Conservation (phyloP, 371 early-diverging fungal genomes). For the Mucor plumbeus region DNA sequence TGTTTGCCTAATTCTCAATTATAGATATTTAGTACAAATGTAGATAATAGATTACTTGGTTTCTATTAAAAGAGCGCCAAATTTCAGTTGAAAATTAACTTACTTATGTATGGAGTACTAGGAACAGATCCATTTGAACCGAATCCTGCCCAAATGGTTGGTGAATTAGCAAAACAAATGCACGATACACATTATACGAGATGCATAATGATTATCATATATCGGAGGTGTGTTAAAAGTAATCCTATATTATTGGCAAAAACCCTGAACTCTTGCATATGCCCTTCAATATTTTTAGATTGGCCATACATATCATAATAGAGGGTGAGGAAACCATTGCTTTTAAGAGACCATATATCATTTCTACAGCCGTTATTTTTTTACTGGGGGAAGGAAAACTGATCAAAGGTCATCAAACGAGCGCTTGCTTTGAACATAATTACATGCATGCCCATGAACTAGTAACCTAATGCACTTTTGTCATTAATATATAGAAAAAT, state of each 20-base stretch:
- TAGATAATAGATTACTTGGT: background rate
- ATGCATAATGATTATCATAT: background rate
- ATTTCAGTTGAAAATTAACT: too few species aligned
- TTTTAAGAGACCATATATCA: too few species aligned
- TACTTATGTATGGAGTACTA: background rate
- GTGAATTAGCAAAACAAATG: background rate
- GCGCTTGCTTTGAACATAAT: too few species aligned
- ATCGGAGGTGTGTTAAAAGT: background rate
- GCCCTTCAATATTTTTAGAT: background rate
- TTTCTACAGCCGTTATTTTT: too few species aligned
- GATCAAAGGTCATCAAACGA: too few species aligned
- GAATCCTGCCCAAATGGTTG: background rate
- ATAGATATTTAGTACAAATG: background rate
- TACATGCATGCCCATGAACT: too few species aligned
- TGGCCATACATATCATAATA: too few species aligned
- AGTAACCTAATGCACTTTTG: too few species aligned
- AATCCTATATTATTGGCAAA: background rate
- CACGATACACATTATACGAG: background rate
- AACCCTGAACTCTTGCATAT: background rate
- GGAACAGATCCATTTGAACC: background rate
- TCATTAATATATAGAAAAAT: too few species aligned
- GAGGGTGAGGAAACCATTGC: too few species aligned
- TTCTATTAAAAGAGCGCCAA: background rate
- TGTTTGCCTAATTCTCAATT: background rate
- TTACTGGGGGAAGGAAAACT: too few species aligned